A percentile compares a stretch with the other conserved stretches of the same genome.
phyloP scores from a whole-genome alignment of 257 asterid genomes.

The Solanum chmielewskii region DNA sequence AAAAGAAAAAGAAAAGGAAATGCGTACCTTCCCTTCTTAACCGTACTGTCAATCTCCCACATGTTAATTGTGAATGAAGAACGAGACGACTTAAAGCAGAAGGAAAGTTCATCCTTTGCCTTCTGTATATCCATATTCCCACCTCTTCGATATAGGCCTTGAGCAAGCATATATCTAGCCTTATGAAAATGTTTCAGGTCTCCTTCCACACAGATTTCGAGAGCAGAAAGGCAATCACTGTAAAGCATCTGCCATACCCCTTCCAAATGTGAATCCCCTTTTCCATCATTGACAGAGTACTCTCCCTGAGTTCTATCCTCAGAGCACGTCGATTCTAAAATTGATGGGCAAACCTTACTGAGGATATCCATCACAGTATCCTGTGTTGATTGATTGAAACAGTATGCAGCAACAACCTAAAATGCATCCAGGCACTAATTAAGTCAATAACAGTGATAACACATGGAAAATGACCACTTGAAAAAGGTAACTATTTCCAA shows the following conservation, averaged over 20 bases:
- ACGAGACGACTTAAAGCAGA: conserved; percentile 92
- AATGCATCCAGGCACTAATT: conserved; percentile 9
- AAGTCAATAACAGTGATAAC: not conserved
- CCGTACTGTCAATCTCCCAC: conserved; percentile 99
- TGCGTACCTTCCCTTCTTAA: conserved; percentile 83
- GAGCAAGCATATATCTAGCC: conserved; percentile 92
- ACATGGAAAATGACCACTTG: not conserved
- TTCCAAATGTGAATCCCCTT: conserved; percentile 22
- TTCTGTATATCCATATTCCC: conserved; percentile 66
- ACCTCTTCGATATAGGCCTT: conserved; percentile 77
- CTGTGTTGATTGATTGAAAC: conserved; percentile 52
- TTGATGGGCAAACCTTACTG: conserved; percentile 18
- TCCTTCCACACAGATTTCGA: conserved; percentile 90
- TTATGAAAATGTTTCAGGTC: conserved; percentile 98
- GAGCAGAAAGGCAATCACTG: conserved; percentile 84
- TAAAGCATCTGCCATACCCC: conserved; percentile 74
- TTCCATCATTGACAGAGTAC: conserved; percentile 10
- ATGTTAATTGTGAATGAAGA: conserved; percentile 87
- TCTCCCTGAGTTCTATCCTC: conserved; percentile 26
- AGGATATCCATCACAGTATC: conserved; percentile 35
- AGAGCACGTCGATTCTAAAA: conserved; percentile 32
- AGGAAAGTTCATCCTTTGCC: conserved; percentile 96
- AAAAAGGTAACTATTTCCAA: not conserved
- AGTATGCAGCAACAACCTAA: conserved; percentile 70
- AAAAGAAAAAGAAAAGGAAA: not conserved